Conservation (phyloP, 2,329 filamentous ascomycete genomes). For the Zasmidium angulare region DNA sequence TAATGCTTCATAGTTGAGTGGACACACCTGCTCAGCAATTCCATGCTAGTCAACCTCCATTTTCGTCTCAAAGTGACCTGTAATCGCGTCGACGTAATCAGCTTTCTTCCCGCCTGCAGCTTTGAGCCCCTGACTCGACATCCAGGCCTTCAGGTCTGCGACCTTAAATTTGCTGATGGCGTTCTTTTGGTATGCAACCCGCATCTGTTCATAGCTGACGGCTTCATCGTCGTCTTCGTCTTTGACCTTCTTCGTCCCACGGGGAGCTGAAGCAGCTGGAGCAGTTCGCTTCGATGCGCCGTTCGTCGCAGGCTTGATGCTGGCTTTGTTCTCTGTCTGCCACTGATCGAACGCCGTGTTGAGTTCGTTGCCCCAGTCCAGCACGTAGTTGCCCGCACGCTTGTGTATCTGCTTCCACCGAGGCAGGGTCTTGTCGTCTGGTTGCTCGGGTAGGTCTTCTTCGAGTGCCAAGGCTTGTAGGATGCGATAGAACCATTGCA, state of each 20-base stretch:
- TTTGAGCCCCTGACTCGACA: constrained; percentile 28
- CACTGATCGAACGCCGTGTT: constrained; percentile 56
- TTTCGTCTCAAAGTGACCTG: constrained; percentile 38
- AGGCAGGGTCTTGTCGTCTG: constrained; percentile 78
- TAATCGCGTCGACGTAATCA: constrained; percentile 37
- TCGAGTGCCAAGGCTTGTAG: constrained; percentile 88
- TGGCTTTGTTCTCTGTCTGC: constrained; percentile 31
- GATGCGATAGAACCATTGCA: constrained; percentile 98
- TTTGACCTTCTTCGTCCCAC: constrained; percentile 48
- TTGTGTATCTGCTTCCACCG: constrained; percentile 87
- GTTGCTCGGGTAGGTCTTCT: constrained; percentile 76
- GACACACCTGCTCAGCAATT: too few species aligned
- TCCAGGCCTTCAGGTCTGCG: constrained; percentile 35
- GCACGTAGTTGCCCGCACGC: constrained; percentile 74
- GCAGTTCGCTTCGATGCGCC: constrained; percentile 46
- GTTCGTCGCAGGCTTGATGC: constrained; percentile 45
- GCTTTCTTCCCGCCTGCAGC: constrained; percentile 32
- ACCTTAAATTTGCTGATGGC: constrained; percentile 42
- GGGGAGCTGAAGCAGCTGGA: constrained; percentile 27
- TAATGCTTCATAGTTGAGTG: too few species aligned
- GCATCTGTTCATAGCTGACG: constrained; percentile 47
- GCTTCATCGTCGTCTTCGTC: constrained; percentile 33
- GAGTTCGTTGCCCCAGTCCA: constrained; percentile 72
- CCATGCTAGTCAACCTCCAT: constrained; percentile 28
- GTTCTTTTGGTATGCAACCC: constrained; percentile 43